Percentiles rank a stretch among this genome's conserved stretches.
phyloP scores from a whole-genome alignment of 441 rosid species.

The Melastoma candidum region DNA sequence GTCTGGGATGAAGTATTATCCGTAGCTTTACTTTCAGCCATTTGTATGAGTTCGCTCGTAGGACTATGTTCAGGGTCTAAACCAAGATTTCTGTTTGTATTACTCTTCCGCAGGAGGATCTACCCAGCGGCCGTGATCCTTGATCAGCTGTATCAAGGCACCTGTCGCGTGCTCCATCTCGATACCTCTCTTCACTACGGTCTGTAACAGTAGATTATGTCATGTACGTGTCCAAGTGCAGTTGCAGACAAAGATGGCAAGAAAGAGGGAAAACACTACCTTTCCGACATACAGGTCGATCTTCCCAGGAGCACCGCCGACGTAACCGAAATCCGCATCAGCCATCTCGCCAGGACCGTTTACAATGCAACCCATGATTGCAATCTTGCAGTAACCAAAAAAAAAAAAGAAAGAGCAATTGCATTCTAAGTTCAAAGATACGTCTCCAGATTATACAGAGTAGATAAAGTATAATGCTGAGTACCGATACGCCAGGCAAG shows the following conservation, averaged over 20 bases:
- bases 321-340: conserved; percentile 95
- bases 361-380: conserved; percentile 98
- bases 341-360: conserved; percentile 99
- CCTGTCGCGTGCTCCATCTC: conserved; percentile 82
- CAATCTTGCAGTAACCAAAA: conserved; percentile 34
- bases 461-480: too few species aligned
- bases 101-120: conserved; percentile 78
- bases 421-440: too few species aligned
- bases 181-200: conserved; percentile 88
- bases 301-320: conserved; percentile 95
- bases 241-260: background rate
- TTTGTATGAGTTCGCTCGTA: too few species aligned
- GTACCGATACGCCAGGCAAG: conserved; percentile 89
- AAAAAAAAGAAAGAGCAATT: too few species aligned
- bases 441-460: too few species aligned
- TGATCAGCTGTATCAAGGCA: conserved; percentile 80
- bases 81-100: background rate
- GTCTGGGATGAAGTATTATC: too few species aligned
- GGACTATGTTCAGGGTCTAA: too few species aligned
- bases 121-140: conserved; percentile 91
- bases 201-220: conserved; percentile 30
- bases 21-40: too few species aligned
- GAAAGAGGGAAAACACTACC: conserved; percentile 27
- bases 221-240: background rate
- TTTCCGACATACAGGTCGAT: conserved; percentile 91